Percentiles rank a stretch among this genome's conserved stretches.
Conservation (phyloP, 225 moss, liverwort and hornwort genomes). For the Polytrichum formosum region DNA sequence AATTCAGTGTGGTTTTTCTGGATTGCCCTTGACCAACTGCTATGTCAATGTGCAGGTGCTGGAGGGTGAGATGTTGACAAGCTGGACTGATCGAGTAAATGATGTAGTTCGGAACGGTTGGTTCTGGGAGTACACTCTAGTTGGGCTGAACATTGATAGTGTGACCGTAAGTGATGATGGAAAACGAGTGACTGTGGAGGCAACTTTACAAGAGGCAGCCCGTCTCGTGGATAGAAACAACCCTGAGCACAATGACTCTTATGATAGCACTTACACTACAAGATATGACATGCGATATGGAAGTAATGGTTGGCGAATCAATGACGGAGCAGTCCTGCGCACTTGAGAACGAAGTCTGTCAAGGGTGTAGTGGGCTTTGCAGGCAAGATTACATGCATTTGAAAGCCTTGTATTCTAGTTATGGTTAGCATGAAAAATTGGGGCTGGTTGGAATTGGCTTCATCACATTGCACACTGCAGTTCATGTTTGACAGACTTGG, state of each 20-base stretch:
- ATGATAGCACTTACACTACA: conserved; percentile 89
- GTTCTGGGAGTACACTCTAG: conserved; percentile 96
- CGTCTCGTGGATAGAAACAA: conserved; percentile 80
- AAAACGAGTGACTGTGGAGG: conserved; percentile 85
- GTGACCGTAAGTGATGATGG: conserved; percentile 97
- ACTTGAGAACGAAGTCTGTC: conserved; percentile 20
- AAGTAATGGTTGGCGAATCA: conserved; percentile 77
- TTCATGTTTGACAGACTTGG: too few species aligned
- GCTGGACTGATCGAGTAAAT: conserved; percentile 95
- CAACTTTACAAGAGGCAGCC: conserved; percentile 92
- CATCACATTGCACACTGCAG: too few species aligned
- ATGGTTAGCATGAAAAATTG: not conserved
- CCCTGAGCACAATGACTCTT: conserved; percentile 88
- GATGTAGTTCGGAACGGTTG: conserved; percentile 89
- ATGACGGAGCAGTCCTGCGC: conserved; percentile 82
- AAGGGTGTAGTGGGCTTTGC: not conserved
- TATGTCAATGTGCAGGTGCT: conserved; percentile 51
- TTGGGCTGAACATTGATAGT: conserved; percentile 85
- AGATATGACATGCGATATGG: conserved; percentile 80
- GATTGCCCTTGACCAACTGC: not conserved
- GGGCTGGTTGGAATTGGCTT: not conserved
- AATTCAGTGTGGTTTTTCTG: too few species aligned
- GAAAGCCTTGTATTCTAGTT: conserved; percentile 8
- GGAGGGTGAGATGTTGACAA: conserved; percentile 90
- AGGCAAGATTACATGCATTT: not conserved